A percentile compares a stretch with the other conserved stretches of the same genome.
Conservation (phyloP, 768 basidiomycete genomes). For the Holtermannia corniformis region DNA sequence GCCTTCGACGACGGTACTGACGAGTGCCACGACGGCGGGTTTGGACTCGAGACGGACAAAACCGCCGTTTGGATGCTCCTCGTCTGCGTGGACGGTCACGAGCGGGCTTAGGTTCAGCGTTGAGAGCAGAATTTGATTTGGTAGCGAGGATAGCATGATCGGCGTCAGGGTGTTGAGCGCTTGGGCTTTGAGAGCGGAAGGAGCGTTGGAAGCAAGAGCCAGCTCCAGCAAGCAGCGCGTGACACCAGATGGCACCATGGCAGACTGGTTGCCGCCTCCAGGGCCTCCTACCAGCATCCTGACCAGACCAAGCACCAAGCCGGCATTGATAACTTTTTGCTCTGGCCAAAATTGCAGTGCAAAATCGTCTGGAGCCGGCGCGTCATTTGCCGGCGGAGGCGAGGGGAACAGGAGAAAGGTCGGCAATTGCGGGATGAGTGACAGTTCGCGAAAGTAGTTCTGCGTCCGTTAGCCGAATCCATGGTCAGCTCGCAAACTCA, state of each 20-base stretch:
- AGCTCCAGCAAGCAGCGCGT: constrained; percentile 75
- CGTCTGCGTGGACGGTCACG: constrained; percentile 59
- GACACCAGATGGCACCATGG: constrained; percentile 44
- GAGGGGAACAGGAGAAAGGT: constrained; percentile 50
- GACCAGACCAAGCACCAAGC: constrained; percentile 70
- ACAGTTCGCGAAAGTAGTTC: constrained; percentile 93
- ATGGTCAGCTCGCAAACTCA: constrained; percentile 43
- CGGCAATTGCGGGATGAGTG: constrained; percentile 53
- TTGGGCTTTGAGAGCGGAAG: constrained; percentile 76
- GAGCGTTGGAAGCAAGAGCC: constrained; percentile 87
- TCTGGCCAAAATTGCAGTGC: constrained; percentile 93
- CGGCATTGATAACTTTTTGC: constrained; percentile 73
- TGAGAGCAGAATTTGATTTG: constrained; percentile 60
- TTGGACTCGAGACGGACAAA: constrained; percentile 62
- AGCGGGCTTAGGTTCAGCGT: constrained; percentile 66
- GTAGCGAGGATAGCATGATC: constrained; percentile 56
- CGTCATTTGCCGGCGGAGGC: constrained; percentile 61
- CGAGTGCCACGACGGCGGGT: constrained; percentile 70
- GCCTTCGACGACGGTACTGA: constrained; percentile 74
- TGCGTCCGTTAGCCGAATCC: constrained; percentile 35
- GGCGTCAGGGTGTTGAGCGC: constrained; percentile 55
- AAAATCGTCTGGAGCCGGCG: constrained; percentile 58
- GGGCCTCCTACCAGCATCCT: constrained; percentile 61
- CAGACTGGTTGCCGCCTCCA: constrained; percentile 42
- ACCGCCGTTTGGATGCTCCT: constrained; percentile 44